Conservation (phyloP, 495 filamentous ascomycete genomes). For the Aspergillus egyptiacus region DNA sequence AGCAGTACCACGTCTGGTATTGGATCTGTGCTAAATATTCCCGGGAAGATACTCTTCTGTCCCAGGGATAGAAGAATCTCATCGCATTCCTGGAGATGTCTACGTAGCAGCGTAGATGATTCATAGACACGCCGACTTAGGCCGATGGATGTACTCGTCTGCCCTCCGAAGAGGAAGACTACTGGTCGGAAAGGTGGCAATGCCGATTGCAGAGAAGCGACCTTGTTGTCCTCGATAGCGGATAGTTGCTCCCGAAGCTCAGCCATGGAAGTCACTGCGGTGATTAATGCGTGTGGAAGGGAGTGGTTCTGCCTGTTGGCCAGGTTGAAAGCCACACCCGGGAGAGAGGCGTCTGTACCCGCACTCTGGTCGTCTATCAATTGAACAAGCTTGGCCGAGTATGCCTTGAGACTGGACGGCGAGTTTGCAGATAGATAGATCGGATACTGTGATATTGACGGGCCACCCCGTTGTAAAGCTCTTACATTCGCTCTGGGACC, state of each 20-base stretch:
- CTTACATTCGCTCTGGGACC: not conserved
- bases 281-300: not conserved
- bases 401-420: not conserved
- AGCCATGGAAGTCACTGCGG: not conserved
- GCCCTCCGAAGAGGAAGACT: slow-evolving; percentile 6
- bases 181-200: not conserved
- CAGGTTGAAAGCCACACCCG: slow-evolving; percentile 1
- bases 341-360: not conserved
- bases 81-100: slow-evolving; percentile 20
- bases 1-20: slow-evolving; percentile 32
- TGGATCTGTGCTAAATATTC: slow-evolving; percentile 36
- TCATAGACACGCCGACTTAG: not conserved
- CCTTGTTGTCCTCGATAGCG: not conserved
- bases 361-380: not conserved
- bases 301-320: not conserved
- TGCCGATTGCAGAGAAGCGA: not conserved
- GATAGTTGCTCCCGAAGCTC: not conserved
- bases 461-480: not conserved
- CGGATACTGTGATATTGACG: not conserved
- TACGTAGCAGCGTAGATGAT: not conserved
- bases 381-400: not conserved
- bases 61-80: not conserved
- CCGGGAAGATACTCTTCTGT: slow-evolving; percentile 34
- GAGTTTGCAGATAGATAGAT: not conserved
- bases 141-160: not conserved